These are phyloP conservation scores for Hortiboletus flavorubellus DNA, from an alignment of 768 basidiomycete genomes.

Conservation along the genomic window DNA sequence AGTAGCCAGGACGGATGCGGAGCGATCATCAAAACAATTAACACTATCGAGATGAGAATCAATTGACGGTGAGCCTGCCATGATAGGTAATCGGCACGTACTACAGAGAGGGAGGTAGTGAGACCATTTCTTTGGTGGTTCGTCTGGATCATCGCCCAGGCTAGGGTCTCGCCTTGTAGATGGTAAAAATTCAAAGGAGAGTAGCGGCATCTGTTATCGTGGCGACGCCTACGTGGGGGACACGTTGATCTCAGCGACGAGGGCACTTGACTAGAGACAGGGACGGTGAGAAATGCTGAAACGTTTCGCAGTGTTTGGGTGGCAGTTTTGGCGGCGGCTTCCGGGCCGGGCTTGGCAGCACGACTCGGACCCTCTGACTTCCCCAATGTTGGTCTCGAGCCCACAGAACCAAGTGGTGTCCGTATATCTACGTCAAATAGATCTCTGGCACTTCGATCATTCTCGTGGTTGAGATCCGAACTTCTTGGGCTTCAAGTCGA, in stretches of 20 bases:
- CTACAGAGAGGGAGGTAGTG: constrained; percentile 57
- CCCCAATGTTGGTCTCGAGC: no score
- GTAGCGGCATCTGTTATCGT: constrained; percentile 25
- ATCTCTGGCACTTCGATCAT: no score
- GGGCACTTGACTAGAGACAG: not conserved
- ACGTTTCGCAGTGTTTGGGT: no score
- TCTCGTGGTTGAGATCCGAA: no score
- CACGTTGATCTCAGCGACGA: not conserved
- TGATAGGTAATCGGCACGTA: constrained; percentile 28
- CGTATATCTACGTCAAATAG: not conserved
- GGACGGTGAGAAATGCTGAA: not conserved
- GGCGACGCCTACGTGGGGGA: not conserved
- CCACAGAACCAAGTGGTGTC: not conserved
- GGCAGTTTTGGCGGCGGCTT: no score
- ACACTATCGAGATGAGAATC: constrained; percentile 31
- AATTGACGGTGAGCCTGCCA: not conserved
- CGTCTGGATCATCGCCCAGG: constrained; percentile 33
- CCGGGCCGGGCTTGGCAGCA: no score
- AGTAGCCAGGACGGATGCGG: constrained; percentile 75
- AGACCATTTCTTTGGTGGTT: constrained; percentile 47
- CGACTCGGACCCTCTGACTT: no score
- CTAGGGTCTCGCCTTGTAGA: constrained; percentile 12
- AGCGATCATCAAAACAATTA: constrained; percentile 56
- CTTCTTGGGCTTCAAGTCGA: not conserved
- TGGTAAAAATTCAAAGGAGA: constrained; percentile 27